These are phyloP conservation scores for Phytophthora crassamura DNA, from an alignment of 352 stramenopile species.

Conservation along the genomic window DNA sequence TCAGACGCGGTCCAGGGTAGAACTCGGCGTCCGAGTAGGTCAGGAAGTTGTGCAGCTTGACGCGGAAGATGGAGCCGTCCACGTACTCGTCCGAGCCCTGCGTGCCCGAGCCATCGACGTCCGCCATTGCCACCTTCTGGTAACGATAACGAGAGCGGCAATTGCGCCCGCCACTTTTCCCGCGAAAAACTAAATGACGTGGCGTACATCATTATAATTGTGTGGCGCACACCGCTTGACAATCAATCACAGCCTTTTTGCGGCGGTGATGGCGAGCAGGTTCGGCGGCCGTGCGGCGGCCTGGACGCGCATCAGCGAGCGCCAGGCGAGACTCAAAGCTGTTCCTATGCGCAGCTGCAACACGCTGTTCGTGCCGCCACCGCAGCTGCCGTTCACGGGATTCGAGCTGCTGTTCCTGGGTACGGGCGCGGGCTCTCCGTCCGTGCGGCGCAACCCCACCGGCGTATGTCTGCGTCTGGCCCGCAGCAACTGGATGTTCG, in stretches of 20 bases:
- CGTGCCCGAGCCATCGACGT: conserved; percentile 30
- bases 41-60: conserved; percentile 95
- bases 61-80: conserved; percentile 89
- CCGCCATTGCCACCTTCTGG: conserved; percentile 15
- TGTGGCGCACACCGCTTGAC: too few species aligned
- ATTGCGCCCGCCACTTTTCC: conserved; percentile 41
- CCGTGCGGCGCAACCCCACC: conserved; percentile 67
- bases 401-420: conserved; percentile 88
- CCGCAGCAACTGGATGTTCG: conserved; percentile 89
- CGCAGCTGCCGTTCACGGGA: conserved; percentile 73
- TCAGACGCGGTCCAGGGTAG: conserved; percentile 93
- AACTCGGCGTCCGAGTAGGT: conserved; percentile 94
- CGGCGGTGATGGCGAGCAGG: too few species aligned
- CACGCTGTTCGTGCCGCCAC: conserved; percentile 42
- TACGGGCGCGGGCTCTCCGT: conserved; percentile 80
- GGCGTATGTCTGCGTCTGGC: conserved; percentile 65
- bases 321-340: conserved; percentile 47
- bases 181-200: conserved; percentile 45
- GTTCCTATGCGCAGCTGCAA: conserved; percentile 71
- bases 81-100: conserved; percentile 76
- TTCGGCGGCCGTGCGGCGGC: conserved; percentile 14
- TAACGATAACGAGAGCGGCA: neutral
- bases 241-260: too few species aligned
- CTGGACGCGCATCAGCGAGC: conserved; percentile 44
- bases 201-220: neutral